Evolutionary conservation across 1,284 basidiomycete genomes (phyloP), one percentile per base, ranked within the genome.

Genomic region (Hemileia vastatrix): DNA sequence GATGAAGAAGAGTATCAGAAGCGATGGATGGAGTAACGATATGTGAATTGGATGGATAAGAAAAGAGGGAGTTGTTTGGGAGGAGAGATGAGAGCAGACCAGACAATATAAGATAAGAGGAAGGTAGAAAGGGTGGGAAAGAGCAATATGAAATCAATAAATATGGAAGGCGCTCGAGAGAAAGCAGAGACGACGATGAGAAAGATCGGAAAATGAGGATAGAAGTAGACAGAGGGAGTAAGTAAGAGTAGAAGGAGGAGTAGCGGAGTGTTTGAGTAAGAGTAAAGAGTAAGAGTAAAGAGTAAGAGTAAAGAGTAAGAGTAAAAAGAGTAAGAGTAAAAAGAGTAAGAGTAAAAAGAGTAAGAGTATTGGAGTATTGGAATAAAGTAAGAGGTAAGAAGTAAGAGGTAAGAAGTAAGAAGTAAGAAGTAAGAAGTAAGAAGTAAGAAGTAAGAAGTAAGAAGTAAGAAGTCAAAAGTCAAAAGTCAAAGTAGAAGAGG

Each of bases 71-170:
- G n/a, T n/a, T n/a, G 6, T 8, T 21, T 32, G 64, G 65, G 18
- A 66, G 21, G 6, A 76, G 69, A 6, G 66, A 60, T 0, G 63
- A 66, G 4, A 75, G 72, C 6, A 73, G 65, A 19, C 62, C 3
- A 31, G 67, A 48, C 8, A 63, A 18, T 15, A 67, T 62, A 3
- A 67, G 53, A n/a, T 62, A 57, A 18, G 67, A 36, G 4, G 69
- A 60, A 5, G 72, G 70, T 4, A 70, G 62, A 49, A 75, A 70
- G 11, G 75, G 71, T 1, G 72, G 75, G 13, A 75, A 71, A 27
- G 66, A 67, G 3, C 67, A 45, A 11, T 1, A 85, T n/a, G n/a
- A n/a, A n/a, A 83, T 69, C 84, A 84, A 65, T 88, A 83, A 75
- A 86, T 79, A 55, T 82, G 77, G 70, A 88, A 79, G 19, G 86